phyloP scores from a whole-genome alignment of 2,329 filamentous ascomycete genomes.

The Metarhizium album region DNA sequence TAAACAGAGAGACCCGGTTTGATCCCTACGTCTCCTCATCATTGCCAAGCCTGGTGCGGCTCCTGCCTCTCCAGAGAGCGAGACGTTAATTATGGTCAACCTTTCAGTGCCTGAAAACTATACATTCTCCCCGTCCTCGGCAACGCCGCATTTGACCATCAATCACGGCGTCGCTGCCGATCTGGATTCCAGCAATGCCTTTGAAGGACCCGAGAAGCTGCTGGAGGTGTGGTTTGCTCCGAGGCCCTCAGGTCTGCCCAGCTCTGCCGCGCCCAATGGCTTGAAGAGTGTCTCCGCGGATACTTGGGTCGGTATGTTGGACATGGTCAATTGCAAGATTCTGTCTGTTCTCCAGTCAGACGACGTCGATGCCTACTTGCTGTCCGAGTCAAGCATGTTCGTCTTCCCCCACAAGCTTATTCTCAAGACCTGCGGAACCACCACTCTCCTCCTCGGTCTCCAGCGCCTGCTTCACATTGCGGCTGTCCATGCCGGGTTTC shows the following conservation, averaged over 20 bases:
- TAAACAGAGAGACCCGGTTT: background rate
- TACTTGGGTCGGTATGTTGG: conserved; percentile 92
- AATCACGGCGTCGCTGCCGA: conserved; percentile 90
- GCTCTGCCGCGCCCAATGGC: conserved; percentile 60
- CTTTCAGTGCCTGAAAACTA: conserved; percentile 70
- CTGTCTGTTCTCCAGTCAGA: conserved; percentile 89
- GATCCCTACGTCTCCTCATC: background rate
- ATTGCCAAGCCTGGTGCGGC: background rate
- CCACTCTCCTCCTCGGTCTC: conserved; percentile 80
- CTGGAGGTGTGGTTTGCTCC: conserved; percentile 97
- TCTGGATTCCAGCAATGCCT: conserved; percentile 89
- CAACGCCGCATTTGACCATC: conserved; percentile 85
- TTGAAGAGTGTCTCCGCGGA: conserved; percentile 78
- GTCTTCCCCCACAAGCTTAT: conserved; percentile 99
- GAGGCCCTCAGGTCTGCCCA: conserved; percentile 60
- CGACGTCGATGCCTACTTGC: conserved; percentile 87
- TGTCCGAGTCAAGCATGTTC: conserved; percentile 99
- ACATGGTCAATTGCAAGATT: conserved; percentile 97
- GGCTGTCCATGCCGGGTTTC: conserved; percentile 78
- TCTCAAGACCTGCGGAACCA: conserved; percentile 96
- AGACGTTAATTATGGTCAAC: conserved; percentile 55
- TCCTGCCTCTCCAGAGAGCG: background rate
- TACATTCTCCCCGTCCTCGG: conserved; percentile 71
- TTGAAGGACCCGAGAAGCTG: conserved; percentile 96
- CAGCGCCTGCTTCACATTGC: conserved; percentile 90